phyloP scores from a whole-genome alignment of 257 asterid species.

The Solanum ossicruentum region DNA sequence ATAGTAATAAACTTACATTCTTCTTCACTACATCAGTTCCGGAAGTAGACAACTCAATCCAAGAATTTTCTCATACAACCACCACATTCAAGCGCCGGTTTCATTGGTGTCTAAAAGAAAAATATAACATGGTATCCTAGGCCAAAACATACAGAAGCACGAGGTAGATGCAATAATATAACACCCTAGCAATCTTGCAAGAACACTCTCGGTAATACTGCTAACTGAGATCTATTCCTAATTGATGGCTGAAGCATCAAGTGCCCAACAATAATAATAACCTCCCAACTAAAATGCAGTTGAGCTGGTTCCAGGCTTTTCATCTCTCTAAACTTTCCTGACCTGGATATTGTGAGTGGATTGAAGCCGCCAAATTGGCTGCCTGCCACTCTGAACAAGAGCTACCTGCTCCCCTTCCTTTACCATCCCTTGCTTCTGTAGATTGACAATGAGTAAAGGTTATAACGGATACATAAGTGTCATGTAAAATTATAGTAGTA shows the following conservation, averaged over 20 bases:
- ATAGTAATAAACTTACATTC: neutral
- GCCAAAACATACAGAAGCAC: neutral
- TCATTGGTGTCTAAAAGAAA: neutral
- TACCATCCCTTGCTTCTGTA: conserved; percentile 81
- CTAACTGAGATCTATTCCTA: neutral
- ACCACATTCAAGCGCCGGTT: neutral
- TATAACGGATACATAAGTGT: neutral
- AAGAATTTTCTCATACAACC: neutral
- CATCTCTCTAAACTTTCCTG: conserved; percentile 44
- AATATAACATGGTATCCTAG: neutral
- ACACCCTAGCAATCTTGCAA: neutral
- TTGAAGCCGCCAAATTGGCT: conserved; percentile 67
- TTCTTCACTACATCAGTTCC: neutral
- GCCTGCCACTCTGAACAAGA: conserved; percentile 88
- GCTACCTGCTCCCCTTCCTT: conserved; percentile 89
- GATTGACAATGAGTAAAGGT: neutral
- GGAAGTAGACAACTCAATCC: neutral
- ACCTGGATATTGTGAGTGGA: conserved; percentile 93
- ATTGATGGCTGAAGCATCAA: neutral
- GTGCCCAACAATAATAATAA: neutral
- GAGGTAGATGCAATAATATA: neutral
- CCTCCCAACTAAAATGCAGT: neutral
- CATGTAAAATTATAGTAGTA: neutral
- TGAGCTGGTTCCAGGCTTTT: neutral
- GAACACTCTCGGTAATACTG: neutral